Conservation (phyloP, 139 green algal species). For the Haematococcus lacustris region DNA sequence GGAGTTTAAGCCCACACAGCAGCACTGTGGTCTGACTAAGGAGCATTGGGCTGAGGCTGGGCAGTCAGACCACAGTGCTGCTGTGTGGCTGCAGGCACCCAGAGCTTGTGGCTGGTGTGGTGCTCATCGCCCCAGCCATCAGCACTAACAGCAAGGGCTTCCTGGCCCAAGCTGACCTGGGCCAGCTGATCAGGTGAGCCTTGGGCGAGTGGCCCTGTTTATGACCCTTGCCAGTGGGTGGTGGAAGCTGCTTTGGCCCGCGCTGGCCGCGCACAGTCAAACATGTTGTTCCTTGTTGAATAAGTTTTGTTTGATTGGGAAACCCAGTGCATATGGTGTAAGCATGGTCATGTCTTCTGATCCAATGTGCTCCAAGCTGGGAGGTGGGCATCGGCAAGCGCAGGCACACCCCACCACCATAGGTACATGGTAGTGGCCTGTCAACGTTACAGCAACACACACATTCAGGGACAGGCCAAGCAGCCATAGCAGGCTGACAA, state of each 20-base stretch:
- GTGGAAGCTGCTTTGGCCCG: neutral
- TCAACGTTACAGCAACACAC: neutral
- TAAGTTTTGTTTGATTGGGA: neutral
- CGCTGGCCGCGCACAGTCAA: too few species aligned
- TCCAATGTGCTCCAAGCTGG: neutral
- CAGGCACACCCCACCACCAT: neutral
- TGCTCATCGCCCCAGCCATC: constrained; percentile 47
- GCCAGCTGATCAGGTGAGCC: constrained; percentile 35
- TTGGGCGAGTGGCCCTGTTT: neutral
- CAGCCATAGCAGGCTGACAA: neutral
- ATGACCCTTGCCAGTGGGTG: neutral
- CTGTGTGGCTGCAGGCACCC: constrained; percentile 12
- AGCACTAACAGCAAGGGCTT: constrained; percentile 23
- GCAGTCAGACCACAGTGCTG: too few species aligned
- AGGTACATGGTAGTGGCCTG: neutral
- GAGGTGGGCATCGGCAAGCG: neutral
- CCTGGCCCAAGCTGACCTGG: constrained; percentile 17
- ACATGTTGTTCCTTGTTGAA: too few species aligned
- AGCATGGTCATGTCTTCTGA: neutral
- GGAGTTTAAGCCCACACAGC: too few species aligned
- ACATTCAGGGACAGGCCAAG: neutral
- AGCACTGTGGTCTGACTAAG: too few species aligned
- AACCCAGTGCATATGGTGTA: too few species aligned
- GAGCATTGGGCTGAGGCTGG: too few species aligned
- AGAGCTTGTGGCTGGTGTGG: constrained; percentile 25